These are phyloP conservation scores for Vitis riparia DNA, from an alignment of 164 flowering plant genomes.

Conservation along the genomic window DNA sequence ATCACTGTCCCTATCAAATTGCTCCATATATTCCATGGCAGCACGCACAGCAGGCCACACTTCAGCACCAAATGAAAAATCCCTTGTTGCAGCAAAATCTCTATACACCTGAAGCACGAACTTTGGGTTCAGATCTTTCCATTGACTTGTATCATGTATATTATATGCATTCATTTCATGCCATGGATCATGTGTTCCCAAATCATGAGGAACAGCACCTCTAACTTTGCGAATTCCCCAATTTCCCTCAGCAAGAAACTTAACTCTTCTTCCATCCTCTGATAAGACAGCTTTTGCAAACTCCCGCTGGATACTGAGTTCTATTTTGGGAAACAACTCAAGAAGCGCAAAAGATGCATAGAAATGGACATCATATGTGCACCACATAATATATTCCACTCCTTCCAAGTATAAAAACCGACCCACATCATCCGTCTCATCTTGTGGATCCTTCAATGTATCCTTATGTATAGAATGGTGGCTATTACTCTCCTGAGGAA, in stretches of 20 bases:
- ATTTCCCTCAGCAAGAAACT: conserved; percentile 80
- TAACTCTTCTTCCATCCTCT: conserved; percentile 85
- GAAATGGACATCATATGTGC: conserved; percentile 93
- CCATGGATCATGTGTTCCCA: conserved; percentile 96
- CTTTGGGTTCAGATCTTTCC: conserved; percentile 92
- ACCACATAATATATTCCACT: conserved; percentile 93
- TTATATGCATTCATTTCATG: conserved; percentile 93
- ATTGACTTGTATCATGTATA: conserved; percentile 86
- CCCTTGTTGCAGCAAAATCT: conserved; percentile 86
- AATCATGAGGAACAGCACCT: conserved; percentile 93
- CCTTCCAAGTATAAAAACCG: conserved; percentile 90
- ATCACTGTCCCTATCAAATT: conserved; percentile 82
- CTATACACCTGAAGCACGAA: conserved; percentile 94
- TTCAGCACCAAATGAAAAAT: conserved; percentile 78
- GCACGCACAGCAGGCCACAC: conserved; percentile 95
- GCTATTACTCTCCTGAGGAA: conserved; percentile 8
- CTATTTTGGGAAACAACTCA: conserved; percentile 79
- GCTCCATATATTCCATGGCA: conserved; percentile 93
- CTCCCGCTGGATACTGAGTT: conserved; percentile 83
- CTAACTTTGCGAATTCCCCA: conserved; percentile 81
- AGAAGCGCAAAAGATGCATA: conserved; percentile 95
- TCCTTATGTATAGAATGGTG: neutral
- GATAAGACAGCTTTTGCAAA: conserved; percentile 87
- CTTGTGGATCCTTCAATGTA: conserved; percentile 8
- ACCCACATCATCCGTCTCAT: conserved; percentile 72